These are phyloP conservation scores for Cladosporium velox DNA, from an alignment of 2,329 filamentous ascomycete species.

Conservation along the genomic window DNA sequence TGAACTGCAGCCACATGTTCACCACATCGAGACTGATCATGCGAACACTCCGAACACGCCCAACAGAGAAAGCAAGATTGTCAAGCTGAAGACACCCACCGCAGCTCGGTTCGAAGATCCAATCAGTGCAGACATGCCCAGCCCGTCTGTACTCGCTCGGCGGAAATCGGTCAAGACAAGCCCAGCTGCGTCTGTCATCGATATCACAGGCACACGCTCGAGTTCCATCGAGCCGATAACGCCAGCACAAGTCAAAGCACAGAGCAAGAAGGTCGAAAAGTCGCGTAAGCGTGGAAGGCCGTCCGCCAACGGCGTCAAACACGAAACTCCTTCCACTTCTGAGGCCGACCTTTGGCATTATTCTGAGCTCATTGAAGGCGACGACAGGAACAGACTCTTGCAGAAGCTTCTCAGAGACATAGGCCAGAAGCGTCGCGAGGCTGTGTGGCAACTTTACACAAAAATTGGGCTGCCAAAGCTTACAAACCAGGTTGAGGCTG, in stretches of 20 bases:
- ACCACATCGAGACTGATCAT: neutral
- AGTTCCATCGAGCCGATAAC: conserved; percentile 1
- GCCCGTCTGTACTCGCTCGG: neutral
- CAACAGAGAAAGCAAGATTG: neutral
- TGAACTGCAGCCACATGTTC: neutral
- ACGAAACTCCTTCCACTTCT: neutral
- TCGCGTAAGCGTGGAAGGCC: neutral
- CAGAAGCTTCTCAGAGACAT: conserved; percentile 44
- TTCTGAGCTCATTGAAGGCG: conserved; percentile 39
- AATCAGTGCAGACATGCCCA: neutral
- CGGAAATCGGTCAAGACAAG: neutral
- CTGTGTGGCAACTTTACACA: conserved; percentile 17
- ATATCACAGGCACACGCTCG: neutral
- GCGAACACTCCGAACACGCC: neutral
- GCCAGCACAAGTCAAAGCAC: neutral
- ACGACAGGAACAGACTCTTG: conserved; percentile 48
- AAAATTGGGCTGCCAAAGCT: neutral
- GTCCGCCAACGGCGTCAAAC: neutral
- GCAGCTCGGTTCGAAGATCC: neutral
- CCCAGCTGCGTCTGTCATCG: neutral
- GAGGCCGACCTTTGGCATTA: conserved; percentile 40
- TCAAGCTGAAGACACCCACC: neutral
- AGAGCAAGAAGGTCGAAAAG: neutral
- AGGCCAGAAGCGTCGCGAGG: conserved; percentile 21
- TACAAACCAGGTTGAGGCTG: neutral